Evolutionary conservation across 768 basidiomycete genomes (phyloP).

Genomic region (Macrolepiota dolichaula): DNA sequence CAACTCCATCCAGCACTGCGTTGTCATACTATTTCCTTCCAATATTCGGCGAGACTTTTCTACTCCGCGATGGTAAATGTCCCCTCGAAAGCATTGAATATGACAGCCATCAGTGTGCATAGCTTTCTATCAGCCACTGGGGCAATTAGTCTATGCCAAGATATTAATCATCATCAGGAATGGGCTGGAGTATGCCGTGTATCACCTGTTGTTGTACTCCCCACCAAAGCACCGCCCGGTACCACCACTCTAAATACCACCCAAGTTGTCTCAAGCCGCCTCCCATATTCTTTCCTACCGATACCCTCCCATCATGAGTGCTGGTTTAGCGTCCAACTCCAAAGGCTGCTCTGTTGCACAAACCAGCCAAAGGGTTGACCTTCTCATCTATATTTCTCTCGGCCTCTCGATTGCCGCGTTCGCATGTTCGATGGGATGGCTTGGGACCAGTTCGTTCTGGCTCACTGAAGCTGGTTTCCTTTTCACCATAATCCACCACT

Average conservation of each 20-base stretch:
- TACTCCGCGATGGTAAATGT: too few species aligned
- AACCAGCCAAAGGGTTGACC: not conserved
- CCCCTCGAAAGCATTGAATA: too few species aligned
- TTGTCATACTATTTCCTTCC: too few species aligned
- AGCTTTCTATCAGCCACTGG: too few species aligned
- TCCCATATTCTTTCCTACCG: not conserved
- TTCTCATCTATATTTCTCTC: not conserved
- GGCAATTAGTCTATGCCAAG: too few species aligned
- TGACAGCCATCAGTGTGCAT: too few species aligned
- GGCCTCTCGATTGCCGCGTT: not conserved
- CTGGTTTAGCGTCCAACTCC: not conserved
- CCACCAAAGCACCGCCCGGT: not conserved
- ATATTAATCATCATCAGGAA: too few species aligned
- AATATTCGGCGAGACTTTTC: too few species aligned
- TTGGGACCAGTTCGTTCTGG: not conserved
- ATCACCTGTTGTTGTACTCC: too few species aligned
- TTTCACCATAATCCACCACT: slow-evolving; percentile 2
- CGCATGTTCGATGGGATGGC: not conserved
- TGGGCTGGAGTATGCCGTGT: too few species aligned
- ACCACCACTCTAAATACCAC: not conserved
- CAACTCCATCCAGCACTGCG: too few species aligned
- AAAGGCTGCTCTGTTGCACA: not conserved
- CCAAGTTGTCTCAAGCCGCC: not conserved
- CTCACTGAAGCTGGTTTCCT: not conserved
- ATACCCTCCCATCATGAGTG: not conserved